Evolutionary conservation across 345 rosid genomes (phyloP).

Genomic region (Gossypium ekmanianum): DNA sequence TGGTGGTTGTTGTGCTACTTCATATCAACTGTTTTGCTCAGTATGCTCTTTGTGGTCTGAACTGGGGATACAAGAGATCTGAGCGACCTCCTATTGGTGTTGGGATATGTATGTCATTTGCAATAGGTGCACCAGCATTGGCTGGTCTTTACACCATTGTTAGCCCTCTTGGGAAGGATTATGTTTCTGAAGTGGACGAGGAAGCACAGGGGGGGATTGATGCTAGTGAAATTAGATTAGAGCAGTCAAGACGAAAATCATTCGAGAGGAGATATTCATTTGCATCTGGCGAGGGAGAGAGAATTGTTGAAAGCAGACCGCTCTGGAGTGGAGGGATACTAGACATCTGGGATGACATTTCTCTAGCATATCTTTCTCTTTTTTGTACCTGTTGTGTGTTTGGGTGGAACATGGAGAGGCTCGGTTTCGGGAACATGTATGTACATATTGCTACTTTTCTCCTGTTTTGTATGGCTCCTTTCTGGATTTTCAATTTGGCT

Average conservation of each 20-base stretch:
- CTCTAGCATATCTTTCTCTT: conserved; percentile 75
- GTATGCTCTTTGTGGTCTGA: conserved; percentile 88
- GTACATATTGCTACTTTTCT: conserved; percentile 86
- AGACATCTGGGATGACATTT: conserved; percentile 85
- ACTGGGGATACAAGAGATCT: conserved; percentile 76
- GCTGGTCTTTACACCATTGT: conserved; percentile 74
- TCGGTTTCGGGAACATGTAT: conserved; percentile 94
- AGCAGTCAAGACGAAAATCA: conserved; percentile 20
- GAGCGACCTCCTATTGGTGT: conserved; percentile 84
- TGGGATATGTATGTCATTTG: conserved; percentile 67
- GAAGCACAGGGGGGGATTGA: conserved; percentile 48
- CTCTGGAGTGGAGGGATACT: conserved; percentile 85
- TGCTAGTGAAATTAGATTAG: conserved; percentile 29
- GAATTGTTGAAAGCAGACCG: conserved; percentile 46
- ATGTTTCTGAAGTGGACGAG: conserved; percentile 51
- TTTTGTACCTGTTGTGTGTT: conserved; percentile 86
- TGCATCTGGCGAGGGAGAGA: conserved; percentile 40
- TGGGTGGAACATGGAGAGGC: conserved; percentile 97
- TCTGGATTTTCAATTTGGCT: conserved; percentile 31
- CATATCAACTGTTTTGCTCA: conserved; percentile 92
- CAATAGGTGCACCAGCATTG: conserved; percentile 84
- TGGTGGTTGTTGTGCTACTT: conserved; percentile 75
- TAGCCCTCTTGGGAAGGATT: conserved; percentile 90
- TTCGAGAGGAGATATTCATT: conserved; percentile 66
- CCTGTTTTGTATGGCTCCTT: conserved; percentile 87